Conservation (phyloP, 768 basidiomycete genomes). For the Krasilnikovozyma curviuscula region DNA sequence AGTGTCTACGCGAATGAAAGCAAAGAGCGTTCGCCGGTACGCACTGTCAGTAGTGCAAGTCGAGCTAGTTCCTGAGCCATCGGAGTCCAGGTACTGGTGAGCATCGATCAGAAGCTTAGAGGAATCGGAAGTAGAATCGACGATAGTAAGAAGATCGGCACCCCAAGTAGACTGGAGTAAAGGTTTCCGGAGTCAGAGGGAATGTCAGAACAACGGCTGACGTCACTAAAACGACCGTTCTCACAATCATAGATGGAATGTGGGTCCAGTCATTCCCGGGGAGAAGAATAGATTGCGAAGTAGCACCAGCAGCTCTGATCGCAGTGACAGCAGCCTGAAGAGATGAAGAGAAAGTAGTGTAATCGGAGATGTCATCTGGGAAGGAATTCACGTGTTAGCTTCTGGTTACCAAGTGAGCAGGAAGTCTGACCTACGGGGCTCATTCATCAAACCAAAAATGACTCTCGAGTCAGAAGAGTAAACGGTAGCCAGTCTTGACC, state of each 20-base stretch:
- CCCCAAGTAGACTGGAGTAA: too few relatives aligned
- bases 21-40: too few relatives aligned
- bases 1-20: not conserved
- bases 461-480: conserved; percentile 30
- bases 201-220: too few relatives aligned
- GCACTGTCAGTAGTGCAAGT: conserved; percentile 36
- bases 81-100: conserved; percentile 43
- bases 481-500: conserved; percentile 36
- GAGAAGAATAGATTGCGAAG: conserved; percentile 38
- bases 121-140: not conserved
- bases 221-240: too few relatives aligned
- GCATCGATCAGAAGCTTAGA: conserved; percentile 31
- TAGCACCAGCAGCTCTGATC: conserved; percentile 41
- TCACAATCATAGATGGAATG: conserved; percentile 16
- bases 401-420: too few relatives aligned
- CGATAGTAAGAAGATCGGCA: not conserved
- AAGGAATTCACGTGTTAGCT: too few relatives aligned
- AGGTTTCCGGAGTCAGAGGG: too few relatives aligned
- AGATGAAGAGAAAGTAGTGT: not conserved
- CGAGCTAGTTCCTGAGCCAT: conserved; percentile 33
- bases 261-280: conserved; percentile 41
- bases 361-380: conserved; percentile 1
- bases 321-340: conserved; percentile 2
- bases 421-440: too few relatives aligned
- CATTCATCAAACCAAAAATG: conserved; percentile 27